Evolutionary conservation across 352 stramenopile genomes (phyloP).

Genomic region (Pythium phragmiticola): DNA sequence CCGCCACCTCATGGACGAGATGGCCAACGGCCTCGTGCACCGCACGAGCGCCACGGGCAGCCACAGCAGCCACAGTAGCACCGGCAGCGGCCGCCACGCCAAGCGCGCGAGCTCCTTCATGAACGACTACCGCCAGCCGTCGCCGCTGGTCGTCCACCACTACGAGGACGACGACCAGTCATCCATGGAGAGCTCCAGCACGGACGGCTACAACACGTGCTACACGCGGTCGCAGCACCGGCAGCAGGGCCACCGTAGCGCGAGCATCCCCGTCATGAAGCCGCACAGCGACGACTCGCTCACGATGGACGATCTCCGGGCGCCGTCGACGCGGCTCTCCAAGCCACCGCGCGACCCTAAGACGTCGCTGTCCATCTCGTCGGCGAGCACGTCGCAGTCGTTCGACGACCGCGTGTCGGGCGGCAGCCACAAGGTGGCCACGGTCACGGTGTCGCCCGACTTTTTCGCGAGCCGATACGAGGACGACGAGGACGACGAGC

Average conservation of each 20-base stretch:
- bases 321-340: background rate
- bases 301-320: slow-evolving; percentile 24
- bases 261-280: background rate
- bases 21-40: background rate
- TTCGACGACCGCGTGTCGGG: slow-evolving; percentile 28
- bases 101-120: slow-evolving; percentile 7
- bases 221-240: background rate
- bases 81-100: slow-evolving; percentile 1
- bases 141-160: slow-evolving; percentile 16
- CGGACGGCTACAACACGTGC: background rate
- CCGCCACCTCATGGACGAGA: slow-evolving; percentile 14
- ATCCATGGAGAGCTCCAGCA: slow-evolving; percentile 8
- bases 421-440: slow-evolving; percentile 25
- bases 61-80: slow-evolving; percentile 7
- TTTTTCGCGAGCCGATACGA: slow-evolving; percentile 31
- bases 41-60: slow-evolving; percentile 3
- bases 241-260: background rate
- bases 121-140: slow-evolving; percentile 11
- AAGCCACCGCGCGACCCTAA: slow-evolving; percentile 12
- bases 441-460: background rate
- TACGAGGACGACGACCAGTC: slow-evolving; percentile 18
- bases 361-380: slow-evolving; percentile 52
- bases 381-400: slow-evolving; percentile 54
- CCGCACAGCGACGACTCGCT: slow-evolving; percentile 20
- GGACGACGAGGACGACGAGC: slow-evolving; percentile 20